A percentile compares a stretch with the other conserved stretches of the same genome.
Conservation (phyloP, 768 basidiomycete species). For the Psilocybe cubensis region DNA sequence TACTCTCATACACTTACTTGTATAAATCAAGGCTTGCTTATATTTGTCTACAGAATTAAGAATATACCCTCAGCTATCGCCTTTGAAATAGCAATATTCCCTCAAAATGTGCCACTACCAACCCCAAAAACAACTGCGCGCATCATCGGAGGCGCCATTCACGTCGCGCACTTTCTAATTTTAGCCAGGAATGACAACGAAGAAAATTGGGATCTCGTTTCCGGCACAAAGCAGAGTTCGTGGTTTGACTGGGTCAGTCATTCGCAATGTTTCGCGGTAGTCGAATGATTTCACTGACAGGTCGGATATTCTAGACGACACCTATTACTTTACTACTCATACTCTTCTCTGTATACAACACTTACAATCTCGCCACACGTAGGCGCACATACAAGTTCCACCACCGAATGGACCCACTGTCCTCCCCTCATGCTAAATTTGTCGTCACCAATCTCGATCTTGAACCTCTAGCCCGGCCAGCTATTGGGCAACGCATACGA, state of each 20-base stretch:
- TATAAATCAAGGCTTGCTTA: constrained; percentile 13
- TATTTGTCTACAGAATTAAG: constrained; percentile 46
- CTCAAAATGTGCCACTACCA: constrained; percentile 79
- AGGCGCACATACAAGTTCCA: constrained; percentile 72
- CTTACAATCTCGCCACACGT: constrained; percentile 71
- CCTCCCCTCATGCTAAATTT: constrained; percentile 72
- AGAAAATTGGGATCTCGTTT: constrained; percentile 79
- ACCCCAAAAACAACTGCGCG: constrained; percentile 66
- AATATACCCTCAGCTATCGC: constrained; percentile 71
- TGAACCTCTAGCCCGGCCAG: constrained; percentile 45
- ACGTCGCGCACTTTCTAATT: constrained; percentile 67
- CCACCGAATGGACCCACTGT: constrained; percentile 62
- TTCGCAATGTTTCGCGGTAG: background rate
- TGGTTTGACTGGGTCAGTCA: constrained; percentile 83
- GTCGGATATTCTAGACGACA: constrained; percentile 52
- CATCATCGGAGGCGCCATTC: constrained; percentile 65
- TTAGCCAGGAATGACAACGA: constrained; percentile 69
- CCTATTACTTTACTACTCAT: constrained; percentile 64
- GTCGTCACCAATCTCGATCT: constrained; percentile 57
- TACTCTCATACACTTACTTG: background rate
- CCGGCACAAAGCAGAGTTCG: constrained; percentile 61
- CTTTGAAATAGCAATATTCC: constrained; percentile 82
- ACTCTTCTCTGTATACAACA: constrained; percentile 56
- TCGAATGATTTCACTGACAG: constrained; percentile 13
- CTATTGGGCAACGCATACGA: constrained; percentile 46